phyloP scores from a whole-genome alignment of 306 rosid genomes.

The Citrullus amarus region DNA sequence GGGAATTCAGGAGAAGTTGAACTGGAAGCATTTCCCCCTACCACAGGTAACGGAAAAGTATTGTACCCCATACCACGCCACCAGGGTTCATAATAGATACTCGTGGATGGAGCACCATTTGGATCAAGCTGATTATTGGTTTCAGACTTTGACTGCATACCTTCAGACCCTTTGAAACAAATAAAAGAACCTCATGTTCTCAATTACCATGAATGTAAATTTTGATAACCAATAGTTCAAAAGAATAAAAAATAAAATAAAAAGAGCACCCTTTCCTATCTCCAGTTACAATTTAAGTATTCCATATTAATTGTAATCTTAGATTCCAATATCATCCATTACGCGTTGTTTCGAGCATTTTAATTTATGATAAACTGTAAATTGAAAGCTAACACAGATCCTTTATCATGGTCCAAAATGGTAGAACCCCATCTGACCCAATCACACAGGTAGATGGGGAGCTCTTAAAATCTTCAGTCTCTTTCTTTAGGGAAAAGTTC shows the following conservation, averaged over 20 bases:
- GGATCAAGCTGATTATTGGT: slow-evolving; percentile 39
- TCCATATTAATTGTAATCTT: background rate
- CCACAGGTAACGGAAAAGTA: slow-evolving; percentile 29
- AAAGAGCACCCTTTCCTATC: background rate
- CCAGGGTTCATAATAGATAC: slow-evolving; percentile 75
- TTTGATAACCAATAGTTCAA: background rate
- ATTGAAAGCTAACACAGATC: background rate
- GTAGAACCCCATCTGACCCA: background rate
- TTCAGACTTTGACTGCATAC: slow-evolving; percentile 71
- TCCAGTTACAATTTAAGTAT: background rate
- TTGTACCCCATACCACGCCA: slow-evolving; percentile 64
- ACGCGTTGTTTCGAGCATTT: background rate
- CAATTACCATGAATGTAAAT: background rate
- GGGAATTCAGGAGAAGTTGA: slow-evolving; percentile 63
- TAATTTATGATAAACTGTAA: background rate
- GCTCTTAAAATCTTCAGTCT: background rate
- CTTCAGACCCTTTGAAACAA: slow-evolving; percentile 28
- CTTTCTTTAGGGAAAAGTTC: background rate
- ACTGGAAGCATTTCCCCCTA: slow-evolving; percentile 45
- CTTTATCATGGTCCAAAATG: background rate
- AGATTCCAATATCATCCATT: background rate
- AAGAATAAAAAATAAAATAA: background rate
- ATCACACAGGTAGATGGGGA: background rate
- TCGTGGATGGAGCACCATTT: slow-evolving; percentile 35
- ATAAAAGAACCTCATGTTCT: background rate